A percentile compares a stretch with the other conserved stretches of the same genome.
Conservation (phyloP, 2,329 filamentous ascomycete genomes). For the Cercospora sesami region DNA sequence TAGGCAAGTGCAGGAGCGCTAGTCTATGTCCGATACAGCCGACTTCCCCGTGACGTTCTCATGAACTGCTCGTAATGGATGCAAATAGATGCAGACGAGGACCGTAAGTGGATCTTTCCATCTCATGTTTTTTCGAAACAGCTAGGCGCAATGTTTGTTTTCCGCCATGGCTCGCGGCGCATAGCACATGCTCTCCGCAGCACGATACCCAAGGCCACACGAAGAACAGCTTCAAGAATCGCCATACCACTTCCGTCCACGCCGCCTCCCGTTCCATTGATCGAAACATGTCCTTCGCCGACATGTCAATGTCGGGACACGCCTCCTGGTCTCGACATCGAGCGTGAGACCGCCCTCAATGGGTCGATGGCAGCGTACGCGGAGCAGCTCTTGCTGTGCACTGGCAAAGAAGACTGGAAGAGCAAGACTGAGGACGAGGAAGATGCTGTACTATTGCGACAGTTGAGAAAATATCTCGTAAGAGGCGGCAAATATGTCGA, state of each 20-base stretch:
- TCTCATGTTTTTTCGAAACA: neutral
- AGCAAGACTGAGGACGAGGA: slow-evolving; percentile 83
- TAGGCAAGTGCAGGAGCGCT: neutral
- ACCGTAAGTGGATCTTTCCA: neutral
- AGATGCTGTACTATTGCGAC: slow-evolving; percentile 59
- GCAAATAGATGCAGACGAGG: neutral
- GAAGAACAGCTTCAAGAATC: slow-evolving; percentile 34
- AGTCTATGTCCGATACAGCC: slow-evolving; percentile 1
- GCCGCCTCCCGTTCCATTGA: slow-evolving; percentile 47
- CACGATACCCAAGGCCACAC: neutral
- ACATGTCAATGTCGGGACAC: slow-evolving; percentile 73
- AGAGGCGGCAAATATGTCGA: slow-evolving; percentile 47
- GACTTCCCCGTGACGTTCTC: neutral
- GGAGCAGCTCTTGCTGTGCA: slow-evolving; percentile 81
- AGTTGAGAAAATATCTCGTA: slow-evolving; percentile 61
- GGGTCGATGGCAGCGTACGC: slow-evolving; percentile 76
- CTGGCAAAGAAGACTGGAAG: slow-evolving; percentile 76
- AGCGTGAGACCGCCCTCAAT: slow-evolving; percentile 67
- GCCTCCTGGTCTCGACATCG: slow-evolving; percentile 69
- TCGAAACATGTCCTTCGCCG: slow-evolving; percentile 67
- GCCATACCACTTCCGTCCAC: slow-evolving; percentile 33
- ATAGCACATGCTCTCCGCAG: slow-evolving; percentile 9
- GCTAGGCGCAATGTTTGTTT: slow-evolving; percentile 30
- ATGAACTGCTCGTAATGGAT: neutral
- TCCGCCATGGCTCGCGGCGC: slow-evolving; percentile 30